Percentiles rank a stretch among this genome's conserved stretches.
phyloP scores from a whole-genome alignment of 768 basidiomycete genomes.

The Boletus reticulatus region DNA sequence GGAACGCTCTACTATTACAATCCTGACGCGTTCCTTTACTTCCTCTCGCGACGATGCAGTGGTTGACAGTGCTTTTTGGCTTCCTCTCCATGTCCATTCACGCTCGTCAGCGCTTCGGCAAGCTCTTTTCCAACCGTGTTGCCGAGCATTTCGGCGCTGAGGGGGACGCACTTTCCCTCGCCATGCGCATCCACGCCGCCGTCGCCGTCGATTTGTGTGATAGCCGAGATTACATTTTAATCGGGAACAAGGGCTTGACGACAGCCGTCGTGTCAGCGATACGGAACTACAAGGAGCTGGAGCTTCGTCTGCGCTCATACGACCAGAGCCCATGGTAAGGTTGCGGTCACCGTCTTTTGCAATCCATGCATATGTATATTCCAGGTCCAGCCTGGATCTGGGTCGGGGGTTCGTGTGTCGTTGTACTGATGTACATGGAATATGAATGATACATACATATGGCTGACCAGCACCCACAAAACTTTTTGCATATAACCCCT shows the following conservation, averaged over 20 bases:
- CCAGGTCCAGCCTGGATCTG: too few species aligned
- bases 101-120: constrained; percentile 12
- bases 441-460: too few species aligned
- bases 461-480: too few species aligned
- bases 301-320: constrained; percentile 8
- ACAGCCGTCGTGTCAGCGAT: constrained; percentile 22
- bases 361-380: too few species aligned
- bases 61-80: too few species aligned
- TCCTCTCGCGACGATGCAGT: too few species aligned
- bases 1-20: constrained; percentile 20
- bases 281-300: constrained; percentile 8
- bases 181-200: constrained; percentile 17
- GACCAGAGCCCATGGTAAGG: not conserved
- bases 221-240: constrained; percentile 8
- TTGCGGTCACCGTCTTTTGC: too few species aligned
- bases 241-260: constrained; percentile 21
- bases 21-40: constrained; percentile 17
- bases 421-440: too few species aligned
- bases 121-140: constrained; percentile 16
- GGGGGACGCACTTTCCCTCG: constrained; percentile 20
- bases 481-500: too few species aligned
- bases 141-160: constrained; percentile 13
- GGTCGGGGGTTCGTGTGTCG: too few species aligned
- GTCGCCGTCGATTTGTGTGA: constrained; percentile 10
- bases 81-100: constrained; percentile 16